phyloP scores from a whole-genome alignment of 2,329 filamentous ascomycete species.

The Hortaea sp. region DNA sequence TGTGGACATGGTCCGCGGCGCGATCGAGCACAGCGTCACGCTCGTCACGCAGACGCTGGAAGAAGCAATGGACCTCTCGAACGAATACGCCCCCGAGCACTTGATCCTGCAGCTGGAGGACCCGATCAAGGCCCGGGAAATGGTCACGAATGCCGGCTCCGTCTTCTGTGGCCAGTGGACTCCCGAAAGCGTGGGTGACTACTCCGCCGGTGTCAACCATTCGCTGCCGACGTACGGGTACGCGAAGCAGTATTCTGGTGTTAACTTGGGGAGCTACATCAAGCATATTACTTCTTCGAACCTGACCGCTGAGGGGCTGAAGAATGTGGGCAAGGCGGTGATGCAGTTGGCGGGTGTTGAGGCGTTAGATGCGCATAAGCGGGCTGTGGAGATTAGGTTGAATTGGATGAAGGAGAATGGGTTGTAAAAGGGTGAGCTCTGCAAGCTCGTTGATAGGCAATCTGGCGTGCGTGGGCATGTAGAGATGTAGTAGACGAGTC shows the following conservation, averaged over 20 bases:
- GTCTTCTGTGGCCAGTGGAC: conserved; percentile 97
- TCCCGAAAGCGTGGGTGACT: conserved; percentile 94
- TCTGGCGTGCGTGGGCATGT: too few relatives aligned
- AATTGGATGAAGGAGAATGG: conserved; percentile 18
- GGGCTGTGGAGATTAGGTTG: conserved; percentile 58
- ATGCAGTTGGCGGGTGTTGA: conserved; percentile 94
- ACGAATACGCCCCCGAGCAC: conserved; percentile 92
- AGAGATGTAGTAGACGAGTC: too few relatives aligned
- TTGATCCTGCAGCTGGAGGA: conserved; percentile 81
- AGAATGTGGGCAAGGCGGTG: conserved; percentile 77
- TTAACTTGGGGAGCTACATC: conserved; percentile 90
- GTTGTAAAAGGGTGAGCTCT: neutral
- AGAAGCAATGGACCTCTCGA: conserved; percentile 72
- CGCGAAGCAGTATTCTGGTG: conserved; percentile 95
- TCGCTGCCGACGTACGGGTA: conserved; percentile 95
- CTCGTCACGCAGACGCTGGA: conserved; percentile 65
- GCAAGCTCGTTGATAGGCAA: too few relatives aligned
- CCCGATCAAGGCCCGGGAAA: conserved; percentile 61
- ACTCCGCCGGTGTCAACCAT: conserved; percentile 96
- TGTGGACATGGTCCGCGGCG: conserved; percentile 82
- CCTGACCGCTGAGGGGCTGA: conserved; percentile 72
- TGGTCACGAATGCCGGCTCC: conserved; percentile 87
- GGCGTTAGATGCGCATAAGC: conserved; percentile 83
- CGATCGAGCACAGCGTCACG: conserved; percentile 86
- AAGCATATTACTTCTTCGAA: conserved; percentile 97